Evolutionary conservation across 2,329 filamentous ascomycete species (phyloP), one percentile per base, ranked within the genome.

Genomic region (Xylariaceae sp.): DNA sequence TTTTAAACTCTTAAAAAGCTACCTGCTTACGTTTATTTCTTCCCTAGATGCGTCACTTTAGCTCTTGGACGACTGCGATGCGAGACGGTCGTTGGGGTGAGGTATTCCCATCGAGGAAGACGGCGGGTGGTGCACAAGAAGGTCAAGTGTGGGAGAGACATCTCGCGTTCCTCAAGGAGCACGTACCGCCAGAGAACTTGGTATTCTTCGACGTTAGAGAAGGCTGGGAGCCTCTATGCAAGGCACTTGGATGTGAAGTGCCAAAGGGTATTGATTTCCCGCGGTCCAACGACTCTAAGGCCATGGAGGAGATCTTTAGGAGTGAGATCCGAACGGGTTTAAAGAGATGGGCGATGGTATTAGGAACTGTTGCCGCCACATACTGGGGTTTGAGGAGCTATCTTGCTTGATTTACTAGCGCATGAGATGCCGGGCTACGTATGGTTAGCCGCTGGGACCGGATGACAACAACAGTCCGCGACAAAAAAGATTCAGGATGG

Each of bases 181-280:
- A 63, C 5, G 64, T 68, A 8, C 62, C 58, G 12, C 51, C 58
- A 6, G 60, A 68, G 36, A 64, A 62, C 23, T 56, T 68, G 11
- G 47, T 66, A 9, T 67, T 69, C 53, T 68, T 68, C 37, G 56
- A 68, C 31, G 65, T 67, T 9, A 50, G 54, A 19, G 66, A 67
- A 9, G 65, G 63, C 16, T 67, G 65, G 64, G 59, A 39, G 19
- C 64, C 64, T 4, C 37, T 68, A 23, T 66, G 65, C 39, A 55
- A 68, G 26, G 59, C 60, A 34, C 53, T 67, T n/a, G 54, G 33
- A 16, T 57, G 53, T 11, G 58, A 64, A 16, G 61, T 65, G 19
- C 64, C 64, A 1, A 61, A 65, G 37, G 61, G 56, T 4, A 58
- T 66, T 37, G 59, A 58, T 2, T 67, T 67, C 48, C 66, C 64